Percentiles rank a stretch among this genome's conserved stretches.
These are phyloP conservation scores for Anacardium occidentale DNA, from an alignment of 345 rosid species.

Conservation along the genomic window DNA sequence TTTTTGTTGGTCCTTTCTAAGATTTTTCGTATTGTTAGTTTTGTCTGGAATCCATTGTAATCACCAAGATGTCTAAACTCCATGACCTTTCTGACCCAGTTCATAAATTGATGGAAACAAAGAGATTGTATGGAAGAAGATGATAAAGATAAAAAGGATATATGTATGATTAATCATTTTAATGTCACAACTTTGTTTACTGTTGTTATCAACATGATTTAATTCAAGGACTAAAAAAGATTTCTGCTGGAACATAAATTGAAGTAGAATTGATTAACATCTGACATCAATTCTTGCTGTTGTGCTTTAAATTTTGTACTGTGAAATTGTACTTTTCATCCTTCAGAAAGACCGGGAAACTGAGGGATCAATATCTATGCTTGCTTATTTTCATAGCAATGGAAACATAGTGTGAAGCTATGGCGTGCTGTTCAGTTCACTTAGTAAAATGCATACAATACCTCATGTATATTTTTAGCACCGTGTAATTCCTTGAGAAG, in stretches of 20 bases:
- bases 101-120: no score
- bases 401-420: background rate
- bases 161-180: no score
- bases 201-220: background rate
- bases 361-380: background rate
- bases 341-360: background rate
- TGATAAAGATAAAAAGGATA: no score
- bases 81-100: no score
- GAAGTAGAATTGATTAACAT: background rate
- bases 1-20: background rate
- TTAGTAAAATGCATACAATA: background rate
- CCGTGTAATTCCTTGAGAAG: background rate
- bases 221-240: background rate
- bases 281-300: background rate
- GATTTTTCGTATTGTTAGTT: no score
- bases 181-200: no score
- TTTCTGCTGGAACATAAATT: background rate
- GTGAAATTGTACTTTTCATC: conserved; percentile 6
- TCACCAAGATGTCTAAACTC: no score
- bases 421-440: background rate
- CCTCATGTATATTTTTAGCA: background rate
- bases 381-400: background rate
- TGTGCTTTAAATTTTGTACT: background rate
- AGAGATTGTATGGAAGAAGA: no score
- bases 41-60: no score